phyloP scores from a whole-genome alignment of 345 rosid species.

The Cardamine occulta region DNA sequence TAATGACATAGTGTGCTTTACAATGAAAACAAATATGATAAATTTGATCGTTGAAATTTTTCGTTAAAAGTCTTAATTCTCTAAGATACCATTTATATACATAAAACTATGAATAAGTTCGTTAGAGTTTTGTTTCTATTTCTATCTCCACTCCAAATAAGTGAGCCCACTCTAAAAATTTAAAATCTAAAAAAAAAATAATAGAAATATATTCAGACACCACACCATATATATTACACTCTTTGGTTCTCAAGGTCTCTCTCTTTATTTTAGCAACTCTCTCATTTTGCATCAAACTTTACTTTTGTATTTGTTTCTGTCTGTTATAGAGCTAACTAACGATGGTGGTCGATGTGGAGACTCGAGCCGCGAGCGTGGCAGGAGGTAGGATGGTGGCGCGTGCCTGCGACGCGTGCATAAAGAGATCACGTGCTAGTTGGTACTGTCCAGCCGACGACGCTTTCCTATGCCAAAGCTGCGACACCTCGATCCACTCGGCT shows the following conservation, averaged over 20 bases:
- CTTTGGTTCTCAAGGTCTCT: background rate
- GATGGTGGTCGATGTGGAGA: conserved; percentile 22
- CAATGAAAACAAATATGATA: background rate
- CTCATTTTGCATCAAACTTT: background rate
- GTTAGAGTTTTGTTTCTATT: background rate
- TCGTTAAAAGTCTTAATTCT: background rate
- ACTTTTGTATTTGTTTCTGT: background rate
- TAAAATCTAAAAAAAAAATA: background rate
- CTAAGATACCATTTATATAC: background rate
- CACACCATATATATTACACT: background rate
- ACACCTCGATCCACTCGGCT: conserved; percentile 66
- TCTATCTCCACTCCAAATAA: background rate
- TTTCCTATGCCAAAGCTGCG: conserved; percentile 73
- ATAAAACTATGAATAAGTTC: background rate
- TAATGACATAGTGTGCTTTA: background rate
- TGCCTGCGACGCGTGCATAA: conserved; percentile 59
- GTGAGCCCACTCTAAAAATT: background rate
- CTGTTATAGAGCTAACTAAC: background rate
- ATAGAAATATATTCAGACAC: background rate
- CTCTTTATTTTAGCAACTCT: background rate
- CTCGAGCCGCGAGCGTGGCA: conserved; percentile 38
- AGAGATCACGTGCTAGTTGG: conserved; percentile 57
- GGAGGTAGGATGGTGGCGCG: conserved; percentile 51
- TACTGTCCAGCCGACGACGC: conserved; percentile 70
- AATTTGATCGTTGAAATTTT: background rate